Percentiles rank a stretch among this genome's conserved stretches.
phyloP scores from a whole-genome alignment of 257 asterid genomes.

The Paulownia fortunei region DNA sequence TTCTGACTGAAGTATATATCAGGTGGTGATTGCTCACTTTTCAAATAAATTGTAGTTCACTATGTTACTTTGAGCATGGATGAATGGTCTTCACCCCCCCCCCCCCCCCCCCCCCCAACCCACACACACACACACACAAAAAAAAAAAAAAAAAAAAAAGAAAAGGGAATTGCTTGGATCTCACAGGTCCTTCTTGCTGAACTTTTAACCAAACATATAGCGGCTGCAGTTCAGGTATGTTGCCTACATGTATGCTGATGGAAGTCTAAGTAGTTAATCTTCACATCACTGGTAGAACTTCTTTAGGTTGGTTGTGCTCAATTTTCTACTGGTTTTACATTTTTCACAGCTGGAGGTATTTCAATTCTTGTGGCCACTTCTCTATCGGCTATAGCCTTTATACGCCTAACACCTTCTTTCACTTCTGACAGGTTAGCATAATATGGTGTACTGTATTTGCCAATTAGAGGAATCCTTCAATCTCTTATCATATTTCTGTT shows the following conservation, averaged over 20 bases:
- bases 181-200: constrained; percentile 16
- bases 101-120: not conserved
- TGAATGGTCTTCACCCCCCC: not conserved
- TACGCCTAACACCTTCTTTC: not conserved
- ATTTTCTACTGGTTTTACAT: not conserved
- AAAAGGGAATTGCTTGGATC: constrained; percentile 21
- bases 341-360: constrained; percentile 10
- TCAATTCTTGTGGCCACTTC: not conserved
- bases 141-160: not conserved
- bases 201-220: not conserved
- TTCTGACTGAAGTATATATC: constrained; percentile 7
- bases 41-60: constrained; percentile 1
- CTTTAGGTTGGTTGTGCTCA: too few species aligned
- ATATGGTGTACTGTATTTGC: constrained; percentile 15
- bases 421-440: constrained; percentile 29
- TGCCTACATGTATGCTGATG: constrained; percentile 29
- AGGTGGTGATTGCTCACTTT: constrained; percentile 6
- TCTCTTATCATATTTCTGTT: constrained; percentile 1
- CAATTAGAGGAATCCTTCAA: not conserved
- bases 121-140: not conserved
- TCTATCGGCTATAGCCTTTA: constrained; percentile 9
- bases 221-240: constrained; percentile 18
- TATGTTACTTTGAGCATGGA: constrained; percentile 13
- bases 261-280: too few species aligned
- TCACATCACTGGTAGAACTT: too few species aligned